These are phyloP conservation scores for Phanerodontia chrysosporium DNA, from an alignment of 768 basidiomycete genomes.

Conservation along the genomic window DNA sequence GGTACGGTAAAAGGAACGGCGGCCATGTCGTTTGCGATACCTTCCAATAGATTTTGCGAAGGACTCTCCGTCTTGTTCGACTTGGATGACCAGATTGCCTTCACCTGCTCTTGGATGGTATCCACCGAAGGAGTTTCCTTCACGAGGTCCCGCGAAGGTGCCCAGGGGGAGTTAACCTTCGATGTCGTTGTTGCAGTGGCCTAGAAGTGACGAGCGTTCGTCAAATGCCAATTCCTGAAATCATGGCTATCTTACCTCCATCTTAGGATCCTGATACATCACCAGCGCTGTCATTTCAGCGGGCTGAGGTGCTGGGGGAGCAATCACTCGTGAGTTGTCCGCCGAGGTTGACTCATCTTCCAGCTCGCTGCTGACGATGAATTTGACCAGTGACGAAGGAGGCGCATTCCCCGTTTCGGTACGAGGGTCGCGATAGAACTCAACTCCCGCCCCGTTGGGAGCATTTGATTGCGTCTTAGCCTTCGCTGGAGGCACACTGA, in stretches of 20 bases:
- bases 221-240: not conserved
- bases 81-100: constrained; percentile 79
- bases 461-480: constrained; percentile 61
- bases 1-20: constrained; percentile 76
- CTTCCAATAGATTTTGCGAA: constrained; percentile 76
- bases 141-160: constrained; percentile 17
- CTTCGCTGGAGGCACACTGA: constrained; percentile 35
- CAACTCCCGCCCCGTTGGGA: constrained; percentile 68
- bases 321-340: not conserved
- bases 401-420: constrained; percentile 47
- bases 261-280: not conserved
- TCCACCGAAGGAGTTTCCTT: constrained; percentile 68
- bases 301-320: not conserved
- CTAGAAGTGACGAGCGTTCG: not conserved
- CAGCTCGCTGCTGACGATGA: constrained; percentile 77
- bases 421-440: constrained; percentile 65
- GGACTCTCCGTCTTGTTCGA: constrained; percentile 65
- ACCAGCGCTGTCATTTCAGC: not conserved
- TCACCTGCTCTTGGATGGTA: constrained; percentile 81
- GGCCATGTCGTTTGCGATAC: constrained; percentile 79
- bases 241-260: not conserved
- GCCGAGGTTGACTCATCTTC: constrained; percentile 32
- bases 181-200: constrained; percentile 15
- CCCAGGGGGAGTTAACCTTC: constrained; percentile 45
- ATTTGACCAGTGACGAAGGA: constrained; percentile 53